Evolutionary conservation across 2,329 filamentous ascomycete genomes (phyloP), one percentile per base, ranked within the genome.

Genomic region (Pestalotiopsis sp.): DNA sequence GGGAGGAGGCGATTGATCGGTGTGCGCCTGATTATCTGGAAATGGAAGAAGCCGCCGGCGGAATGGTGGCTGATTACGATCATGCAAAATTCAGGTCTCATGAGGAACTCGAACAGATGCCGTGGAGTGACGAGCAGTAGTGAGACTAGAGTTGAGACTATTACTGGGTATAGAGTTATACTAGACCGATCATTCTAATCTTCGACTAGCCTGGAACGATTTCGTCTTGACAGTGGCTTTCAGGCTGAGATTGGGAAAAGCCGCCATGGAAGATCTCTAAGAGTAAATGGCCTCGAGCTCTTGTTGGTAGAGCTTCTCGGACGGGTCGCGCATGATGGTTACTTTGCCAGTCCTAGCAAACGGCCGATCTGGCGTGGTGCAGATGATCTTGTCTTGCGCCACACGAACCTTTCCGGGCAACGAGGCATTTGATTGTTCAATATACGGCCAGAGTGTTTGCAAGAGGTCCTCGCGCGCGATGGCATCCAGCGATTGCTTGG

Each of bases 341-440:
- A 71, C 72, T 38, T 76, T 75, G 0, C 63, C 71, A 4, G 74
- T 75, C 57, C 73, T 71, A 0, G 41, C 20, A n/a, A 75, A 74
- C 1, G 72, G 71, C 20, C 70, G 74, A 1, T 72, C 69, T 1
- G 72, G 68, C 0, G 60, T 6, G 7, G 68, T 67, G 63, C 69
- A 74, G 1, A 75, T 69, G 1, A 74, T 17, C 56, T 65, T 74
- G 25, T 67, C 68, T 11, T 36, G 59, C 12, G 66, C 38, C 12
- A 74, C 70, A n/a, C 74, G 72, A 4, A 73, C 72, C 25, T 70
- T 70, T 1, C 72, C 73, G 1, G 71, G 27, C 20, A 73, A 20
- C 1, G 72, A 60, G 12, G 41, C 58, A 57, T 2, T 68, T 5
- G 69, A 27, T 66, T 72, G 27, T 31, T 69, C 61, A 2, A 69